Evolutionary conservation across 164 flowering plant species (phyloP).

Genomic region (Chloranthus sessilifolius): DNA sequence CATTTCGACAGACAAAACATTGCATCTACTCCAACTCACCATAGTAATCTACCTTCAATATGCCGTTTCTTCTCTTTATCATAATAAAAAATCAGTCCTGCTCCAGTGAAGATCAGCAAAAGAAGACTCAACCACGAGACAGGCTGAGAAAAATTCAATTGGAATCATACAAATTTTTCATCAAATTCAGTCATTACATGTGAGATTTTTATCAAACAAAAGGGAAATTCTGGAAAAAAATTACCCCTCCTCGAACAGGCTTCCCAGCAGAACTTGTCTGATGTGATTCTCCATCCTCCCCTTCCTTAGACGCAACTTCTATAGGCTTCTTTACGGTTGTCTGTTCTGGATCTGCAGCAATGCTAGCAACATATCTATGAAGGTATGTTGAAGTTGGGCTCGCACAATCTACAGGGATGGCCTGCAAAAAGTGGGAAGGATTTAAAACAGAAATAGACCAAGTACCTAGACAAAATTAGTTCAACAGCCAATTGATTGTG

Average conservation of each 20-base stretch:
- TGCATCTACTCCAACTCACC: constrained; percentile 68
- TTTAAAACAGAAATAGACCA: not conserved
- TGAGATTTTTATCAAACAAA: too few species aligned
- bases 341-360: constrained; percentile 10
- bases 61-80: constrained; percentile 78
- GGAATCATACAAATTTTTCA: not conserved
- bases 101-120: constrained; percentile 72
- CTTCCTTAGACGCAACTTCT: constrained; percentile 22
- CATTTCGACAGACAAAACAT: too few species aligned
- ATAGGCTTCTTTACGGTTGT: constrained; percentile 9
- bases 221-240: not conserved
- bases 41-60: constrained; percentile 91
- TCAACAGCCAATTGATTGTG: too few species aligned
- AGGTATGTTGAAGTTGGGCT: not conserved
- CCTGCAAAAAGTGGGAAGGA: constrained; percentile 7
- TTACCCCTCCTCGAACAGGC: constrained; percentile 75
- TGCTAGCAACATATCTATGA: constrained; percentile 6
- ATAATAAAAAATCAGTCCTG: constrained; percentile 67
- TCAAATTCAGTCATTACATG: not conserved
- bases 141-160: constrained; percentile 89
- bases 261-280: constrained; percentile 45
- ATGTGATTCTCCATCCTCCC: constrained; percentile 32
- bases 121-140: constrained; percentile 93
- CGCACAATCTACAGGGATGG: not conserved
- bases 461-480: too few species aligned